phyloP scores from a whole-genome alignment of 345 rosid species.

The Euphorbia peplus region DNA sequence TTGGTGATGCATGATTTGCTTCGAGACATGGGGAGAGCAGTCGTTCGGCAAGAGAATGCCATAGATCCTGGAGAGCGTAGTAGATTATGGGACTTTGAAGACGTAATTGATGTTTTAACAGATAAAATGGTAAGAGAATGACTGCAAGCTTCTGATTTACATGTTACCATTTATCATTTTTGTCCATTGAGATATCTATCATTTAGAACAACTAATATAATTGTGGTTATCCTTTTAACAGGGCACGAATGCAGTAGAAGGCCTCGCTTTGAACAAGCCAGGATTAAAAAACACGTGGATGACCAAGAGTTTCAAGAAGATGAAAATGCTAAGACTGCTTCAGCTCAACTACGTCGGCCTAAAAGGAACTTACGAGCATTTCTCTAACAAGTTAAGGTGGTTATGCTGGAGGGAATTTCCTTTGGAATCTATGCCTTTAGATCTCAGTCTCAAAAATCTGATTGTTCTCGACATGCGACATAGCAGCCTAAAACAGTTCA shows the following conservation, averaged over 20 bases:
- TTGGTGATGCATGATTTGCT: slow-evolving; percentile 22
- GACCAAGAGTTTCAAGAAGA: slow-evolving; percentile 15
- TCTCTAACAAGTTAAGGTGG: slow-evolving; percentile 21
- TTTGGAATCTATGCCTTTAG: not conserved
- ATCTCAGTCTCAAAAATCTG: slow-evolving; percentile 6
- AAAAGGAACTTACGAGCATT: not conserved
- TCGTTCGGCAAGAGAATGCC: slow-evolving; percentile 14
- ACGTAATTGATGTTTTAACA: slow-evolving; percentile 13
- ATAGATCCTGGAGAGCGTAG: slow-evolving; percentile 18
- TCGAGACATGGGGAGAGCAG: slow-evolving; percentile 27
- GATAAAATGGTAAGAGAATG: slow-evolving; percentile 11
- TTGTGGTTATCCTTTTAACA: not conserved
- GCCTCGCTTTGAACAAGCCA: slow-evolving; percentile 13
- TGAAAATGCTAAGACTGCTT: slow-evolving; percentile 23
- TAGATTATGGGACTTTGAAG: slow-evolving; percentile 27
- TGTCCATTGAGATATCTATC: no score
- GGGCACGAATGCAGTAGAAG: slow-evolving; percentile 26
- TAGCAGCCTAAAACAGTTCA: slow-evolving; percentile 12
- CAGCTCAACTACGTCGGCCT: not conserved
- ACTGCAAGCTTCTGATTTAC: not conserved
- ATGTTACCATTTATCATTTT: not conserved
- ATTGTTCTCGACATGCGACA: slow-evolving; percentile 8
- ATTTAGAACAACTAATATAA: not conserved
- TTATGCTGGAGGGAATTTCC: slow-evolving; percentile 17
- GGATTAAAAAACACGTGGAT: not conserved